Base-by-base conservation (phyloP, 2,329 filamentous ascomycete genomes). In the Trichoderma breve region DNA sequence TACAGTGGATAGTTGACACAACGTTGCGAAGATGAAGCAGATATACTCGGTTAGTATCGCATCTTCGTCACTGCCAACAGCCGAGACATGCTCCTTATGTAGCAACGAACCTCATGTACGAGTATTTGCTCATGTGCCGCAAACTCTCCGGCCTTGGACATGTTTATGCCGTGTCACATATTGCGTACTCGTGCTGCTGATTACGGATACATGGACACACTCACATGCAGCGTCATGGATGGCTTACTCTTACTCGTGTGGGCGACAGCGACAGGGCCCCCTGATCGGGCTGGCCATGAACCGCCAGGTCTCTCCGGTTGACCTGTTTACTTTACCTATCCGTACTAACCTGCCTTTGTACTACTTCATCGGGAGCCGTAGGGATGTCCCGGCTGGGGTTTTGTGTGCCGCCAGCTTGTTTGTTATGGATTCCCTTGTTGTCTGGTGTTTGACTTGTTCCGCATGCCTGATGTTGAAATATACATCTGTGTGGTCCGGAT, bases 211-310 rank as follows among this genome's bases (percentile, higher is more conserved):
- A 39, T 63, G 21, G n/a, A 21, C 21, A 7, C 47, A 18, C 36
- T 36, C 34, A 39, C 11, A 68, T 68, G 53, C 65, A 47, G 65
- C 36, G 65, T 60, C 65, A 60, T 51, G 34, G n/a, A 15, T 61
- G 53, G 34, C 34, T 60, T 32, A 66, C 28, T 39, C 34, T 24
- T 32, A 66, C 28, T 57, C n/a, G 8, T n/a, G 30, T 58, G n/a
- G 34, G 7, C 12, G 24, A 55, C 43, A 47, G 18, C 0, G 47
- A 57, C n/a, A 53, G n/a, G n/a, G 4, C 47, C 47, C 47, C 47
- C 47, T 53, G 21, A 51, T 53, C 47, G 5, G 47, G 47, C 47
- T 53, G 47, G 43, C n/a, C 43, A 51, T 21, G 43, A 51, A 21
- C 43, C n/a, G 18, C n/a, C 43, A 47, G 43, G 43, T 15, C 47